Evolutionary conservation across 2,329 filamentous ascomycete genomes (phyloP).

Genomic region (Fusarium kyushuense): DNA sequence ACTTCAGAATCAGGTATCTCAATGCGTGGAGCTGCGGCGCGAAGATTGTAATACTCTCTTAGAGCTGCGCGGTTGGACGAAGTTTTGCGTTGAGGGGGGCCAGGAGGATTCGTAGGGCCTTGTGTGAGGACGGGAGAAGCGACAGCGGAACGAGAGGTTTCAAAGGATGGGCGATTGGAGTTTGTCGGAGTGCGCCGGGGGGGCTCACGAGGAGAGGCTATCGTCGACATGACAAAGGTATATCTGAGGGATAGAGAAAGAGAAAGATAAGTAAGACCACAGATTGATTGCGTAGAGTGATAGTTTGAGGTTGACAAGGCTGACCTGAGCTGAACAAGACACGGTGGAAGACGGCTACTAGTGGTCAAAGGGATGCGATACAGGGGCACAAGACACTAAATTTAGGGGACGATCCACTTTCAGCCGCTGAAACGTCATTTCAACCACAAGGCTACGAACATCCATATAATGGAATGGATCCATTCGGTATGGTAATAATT

Average conservation of each 20-base stretch:
- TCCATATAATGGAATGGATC: background rate
- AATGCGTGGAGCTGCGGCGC: constrained; percentile 59
- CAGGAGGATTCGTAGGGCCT: constrained; percentile 29
- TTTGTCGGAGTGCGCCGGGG: constrained; percentile 74
- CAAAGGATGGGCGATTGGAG: constrained; percentile 80
- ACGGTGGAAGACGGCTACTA: constrained; percentile 37
- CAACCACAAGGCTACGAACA: constrained; percentile 34
- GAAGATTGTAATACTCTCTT: constrained; percentile 92
- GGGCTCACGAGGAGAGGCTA: constrained; percentile 71
- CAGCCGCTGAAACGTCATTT: constrained; percentile 46
- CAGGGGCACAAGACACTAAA: constrained; percentile 37
- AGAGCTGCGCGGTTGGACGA: constrained; percentile 83
- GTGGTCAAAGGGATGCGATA: constrained; percentile 29
- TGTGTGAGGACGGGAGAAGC: constrained; percentile 60
- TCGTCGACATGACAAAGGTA: constrained; percentile 70
- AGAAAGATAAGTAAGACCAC: background rate
- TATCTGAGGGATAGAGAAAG: background rate
- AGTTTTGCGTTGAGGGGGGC: constrained; percentile 53
- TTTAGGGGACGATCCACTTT: constrained; percentile 34
- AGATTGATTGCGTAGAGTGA: background rate
- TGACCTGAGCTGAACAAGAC: constrained; percentile 30
- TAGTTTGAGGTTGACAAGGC: constrained; percentile 31
- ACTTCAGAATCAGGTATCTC: constrained; percentile 66
- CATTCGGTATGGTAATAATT: constrained; percentile 2
- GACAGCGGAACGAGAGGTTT: constrained; percentile 70